These are phyloP conservation scores for Austroboletus festivus DNA, from an alignment of 768 basidiomycete species.

Conservation along the genomic window DNA sequence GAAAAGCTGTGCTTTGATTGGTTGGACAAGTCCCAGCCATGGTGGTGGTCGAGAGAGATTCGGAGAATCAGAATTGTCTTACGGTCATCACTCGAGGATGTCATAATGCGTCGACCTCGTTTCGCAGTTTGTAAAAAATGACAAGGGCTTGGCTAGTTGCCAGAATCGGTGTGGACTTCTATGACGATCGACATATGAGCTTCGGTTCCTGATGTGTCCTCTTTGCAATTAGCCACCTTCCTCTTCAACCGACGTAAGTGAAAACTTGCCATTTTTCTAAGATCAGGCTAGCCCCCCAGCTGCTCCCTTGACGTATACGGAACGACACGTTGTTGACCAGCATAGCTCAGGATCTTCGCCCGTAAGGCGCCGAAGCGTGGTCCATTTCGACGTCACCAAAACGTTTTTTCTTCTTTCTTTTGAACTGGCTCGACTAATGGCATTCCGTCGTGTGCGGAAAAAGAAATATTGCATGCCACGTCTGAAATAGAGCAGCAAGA, in stretches of 20 bases:
- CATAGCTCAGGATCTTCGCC: neutral
- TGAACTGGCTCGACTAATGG: too few relatives aligned
- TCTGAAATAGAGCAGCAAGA: slow-evolving; percentile 7
- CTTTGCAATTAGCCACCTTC: slow-evolving; percentile 6
- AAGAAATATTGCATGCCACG: slow-evolving; percentile 3
- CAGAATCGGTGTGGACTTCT: slow-evolving; percentile 20
- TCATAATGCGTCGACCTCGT: neutral
- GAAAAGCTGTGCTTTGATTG: slow-evolving; percentile 12
- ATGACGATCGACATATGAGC: slow-evolving; percentile 25
- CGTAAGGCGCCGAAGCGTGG: slow-evolving; percentile 1
- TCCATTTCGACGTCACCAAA: slow-evolving; percentile 4
- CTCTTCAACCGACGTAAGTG: slow-evolving; percentile 14
- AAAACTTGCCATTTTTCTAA: slow-evolving; percentile 3
- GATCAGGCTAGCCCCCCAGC: slow-evolving; percentile 1
- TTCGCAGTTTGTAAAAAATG: slow-evolving; percentile 15
- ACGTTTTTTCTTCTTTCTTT: slow-evolving; percentile 12
- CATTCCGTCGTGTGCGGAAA: slow-evolving; percentile 5
- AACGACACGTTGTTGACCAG: slow-evolving; percentile 19
- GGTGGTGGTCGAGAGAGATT: too few relatives aligned
- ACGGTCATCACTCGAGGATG: too few relatives aligned
- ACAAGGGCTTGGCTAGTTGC: slow-evolving; percentile 22
- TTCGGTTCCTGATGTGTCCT: slow-evolving; percentile 26
- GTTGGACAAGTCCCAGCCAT: too few relatives aligned
- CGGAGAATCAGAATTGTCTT: too few relatives aligned
- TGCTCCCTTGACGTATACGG: slow-evolving; percentile 23